These are phyloP conservation scores for Testicularia cyperi DNA, from an alignment of 1,284 basidiomycete species.

Conservation along the genomic window DNA sequence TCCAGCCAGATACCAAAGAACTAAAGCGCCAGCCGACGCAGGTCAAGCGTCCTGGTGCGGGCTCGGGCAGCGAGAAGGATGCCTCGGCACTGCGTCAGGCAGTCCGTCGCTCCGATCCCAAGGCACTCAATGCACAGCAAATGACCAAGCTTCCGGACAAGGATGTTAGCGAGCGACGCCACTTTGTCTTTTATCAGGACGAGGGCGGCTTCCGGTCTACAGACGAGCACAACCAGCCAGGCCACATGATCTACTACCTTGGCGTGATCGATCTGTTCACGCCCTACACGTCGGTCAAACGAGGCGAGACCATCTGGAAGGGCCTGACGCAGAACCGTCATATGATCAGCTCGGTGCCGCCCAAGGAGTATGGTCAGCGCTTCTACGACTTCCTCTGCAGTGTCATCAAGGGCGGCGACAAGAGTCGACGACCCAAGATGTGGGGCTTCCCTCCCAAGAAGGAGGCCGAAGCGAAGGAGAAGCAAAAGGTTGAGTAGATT, in stretches of 20 bases:
- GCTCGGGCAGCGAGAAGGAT: slow-evolving; percentile 62
- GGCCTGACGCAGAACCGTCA: slow-evolving; percentile 66
- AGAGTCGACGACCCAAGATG: slow-evolving; percentile 41
- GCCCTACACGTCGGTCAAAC: slow-evolving; percentile 78
- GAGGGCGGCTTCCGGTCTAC: slow-evolving; percentile 91
- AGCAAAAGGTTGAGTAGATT: slow-evolving; percentile 1
- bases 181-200: slow-evolving; percentile 94
- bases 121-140: slow-evolving; percentile 68
- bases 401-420: slow-evolving; percentile 40
- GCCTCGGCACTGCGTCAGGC: slow-evolving; percentile 67
- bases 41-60: slow-evolving; percentile 24
- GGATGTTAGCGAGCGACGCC: slow-evolving; percentile 72
- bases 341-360: slow-evolving; percentile 54
- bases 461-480: slow-evolving; percentile 3
- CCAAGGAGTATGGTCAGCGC: slow-evolving; percentile 52
- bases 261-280: slow-evolving; percentile 65
- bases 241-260: slow-evolving; percentile 83
- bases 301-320: slow-evolving; percentile 88
- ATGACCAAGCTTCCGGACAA: slow-evolving; percentile 70
- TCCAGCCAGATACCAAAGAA: slow-evolving; percentile 69
- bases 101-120: slow-evolving; percentile 78
- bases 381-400: slow-evolving; percentile 51
- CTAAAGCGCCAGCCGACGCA: slow-evolving; percentile 24
- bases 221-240: slow-evolving; percentile 74
- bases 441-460: slow-evolving; percentile 24